Base-by-base conservation (phyloP, 2,329 filamentous ascomycete species). In the Fusarium temperatum region DNA sequence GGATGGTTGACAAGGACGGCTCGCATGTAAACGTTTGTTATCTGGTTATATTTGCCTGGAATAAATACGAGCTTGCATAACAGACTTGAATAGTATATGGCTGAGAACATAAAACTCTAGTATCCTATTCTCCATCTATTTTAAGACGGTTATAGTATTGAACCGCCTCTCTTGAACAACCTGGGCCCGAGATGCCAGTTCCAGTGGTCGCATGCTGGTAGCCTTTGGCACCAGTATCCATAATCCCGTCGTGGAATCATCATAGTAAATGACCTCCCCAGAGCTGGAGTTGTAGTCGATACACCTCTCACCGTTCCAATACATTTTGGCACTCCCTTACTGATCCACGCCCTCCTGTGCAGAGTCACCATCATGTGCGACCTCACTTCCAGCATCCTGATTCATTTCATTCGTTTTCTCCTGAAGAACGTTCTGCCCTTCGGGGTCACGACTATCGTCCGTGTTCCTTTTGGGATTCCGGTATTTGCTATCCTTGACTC, bases 361-460 rank as follows among this genome's bases (percentile, higher is more conserved):
- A 24, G 22, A 32, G 22, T 17, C 28, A 9, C 3, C 28, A 5
- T 13, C 22, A n/a, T 6, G 10, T n/a, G 11, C 7, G 1, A 9
- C 47, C 13, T 8, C 10, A 6, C 14, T 50, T 30, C 14, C 26
- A 12, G 4, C 10, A 8, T 5, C 6, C 14, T 50, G 26, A 8
- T n/a, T 17, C 28, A 9, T 30, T 7, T 13, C 28, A 3, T 2
- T 30, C 0, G 6, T 8, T 30, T 12, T 11, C 5, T 12, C 10
- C 14, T n/a, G 47, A 2, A 10, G 1, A n/a, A 1, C 0, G 0
- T 50, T 17, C 10, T 50, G 14, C 8, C 20, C 47, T 13, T 50
- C 26, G 3, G 8, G 20, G 0, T 8, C 2, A n/a, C 3, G 4
- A 3, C 14, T 3, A n/a, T n/a, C 10, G 1, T 30, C 10, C 14